phyloP scores from a whole-genome alignment of 129 eudicot genomes.

The Tagetes patula region DNA sequence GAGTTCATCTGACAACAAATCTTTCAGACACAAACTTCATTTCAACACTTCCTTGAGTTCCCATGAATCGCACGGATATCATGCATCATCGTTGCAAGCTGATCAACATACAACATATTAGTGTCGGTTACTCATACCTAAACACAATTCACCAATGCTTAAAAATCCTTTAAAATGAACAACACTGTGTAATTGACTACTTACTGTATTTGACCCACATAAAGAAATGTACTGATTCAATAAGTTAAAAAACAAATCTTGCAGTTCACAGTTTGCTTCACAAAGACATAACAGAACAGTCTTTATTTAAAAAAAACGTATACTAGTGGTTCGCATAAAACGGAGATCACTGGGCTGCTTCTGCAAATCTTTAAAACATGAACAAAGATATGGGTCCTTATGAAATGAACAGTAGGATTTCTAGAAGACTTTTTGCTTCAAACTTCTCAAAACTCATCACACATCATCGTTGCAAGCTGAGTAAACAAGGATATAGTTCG shows the following conservation, averaged over 20 bases:
- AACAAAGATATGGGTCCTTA: conserved; percentile 13
- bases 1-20: neutral
- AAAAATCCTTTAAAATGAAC: neutral
- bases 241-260: neutral
- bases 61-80: conserved; percentile 27
- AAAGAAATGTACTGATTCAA: neutral
- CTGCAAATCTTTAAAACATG: conserved; percentile 21
- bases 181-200: neutral
- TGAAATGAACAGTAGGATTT: neutral
- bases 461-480: conserved; percentile 46
- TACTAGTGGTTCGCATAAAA: conserved; percentile 7
- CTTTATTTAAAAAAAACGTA: neutral
- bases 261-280: neutral
- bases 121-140: conserved; percentile 16
- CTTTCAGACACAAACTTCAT: conserved; percentile 19
- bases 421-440: conserved; percentile 27
- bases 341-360: conserved; percentile 22
- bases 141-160: neutral
- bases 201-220: neutral
- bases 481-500: conserved; percentile 39
- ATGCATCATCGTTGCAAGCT: conserved; percentile 66
- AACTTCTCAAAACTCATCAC: conserved; percentile 32
- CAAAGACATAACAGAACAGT: neutral
- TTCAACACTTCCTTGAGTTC: conserved; percentile 8
- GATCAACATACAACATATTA: conserved; percentile 38